Base-by-base conservation (phyloP, 257 asterid genomes). In the Fraxinus cuspidata region DNA sequence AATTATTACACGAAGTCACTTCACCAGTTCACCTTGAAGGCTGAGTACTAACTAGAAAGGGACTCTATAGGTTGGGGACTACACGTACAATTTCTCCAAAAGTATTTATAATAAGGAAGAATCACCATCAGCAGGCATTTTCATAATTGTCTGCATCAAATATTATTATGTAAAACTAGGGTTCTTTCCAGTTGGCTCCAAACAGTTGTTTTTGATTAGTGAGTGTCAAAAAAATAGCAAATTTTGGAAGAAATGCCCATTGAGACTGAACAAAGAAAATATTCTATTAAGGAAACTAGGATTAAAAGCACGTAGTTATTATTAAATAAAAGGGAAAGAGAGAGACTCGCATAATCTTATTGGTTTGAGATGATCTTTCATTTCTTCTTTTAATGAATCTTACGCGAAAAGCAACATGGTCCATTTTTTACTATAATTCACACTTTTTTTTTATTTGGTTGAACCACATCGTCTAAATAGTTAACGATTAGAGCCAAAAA, bases 171-270 rank as follows among this genome's bases (percentile, higher is more conserved):
- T 83, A 71, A 23, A 84, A 68, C 72, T 73, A 42, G 37, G 68
- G 74, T 58, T 72, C 77, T 31, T 53, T 70, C 88, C 89, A 87
- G 88, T 90, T 91, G 96, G 83, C 80, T 81, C 84, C 88, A 83
- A 80, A 81, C 74, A 81, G 78, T 75, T 72, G 77, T 34, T n/a
- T 47, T 72, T 66, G 75, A 81, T 44, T 35, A 35, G 27, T 40
- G 69, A 51, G 79, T 37, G 70, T 79, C 78, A 77, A 77, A 80
- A 74, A 86, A 80, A 83, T 80, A 78, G 81, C 80, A 63, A 85
- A 76, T 79, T 70, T 37, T 78, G 38, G 83, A 70, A 79, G 76
- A 66, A 81, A 84, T 74, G 80, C 76, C 80, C 75, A 80, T 18
- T 64, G 73, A 75, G 67, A 77, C 71, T 80, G 67, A 82, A 53